Base-by-base conservation (phyloP, 1,284 basidiomycete genomes). In the Ceratobasidium sp. region DNA sequence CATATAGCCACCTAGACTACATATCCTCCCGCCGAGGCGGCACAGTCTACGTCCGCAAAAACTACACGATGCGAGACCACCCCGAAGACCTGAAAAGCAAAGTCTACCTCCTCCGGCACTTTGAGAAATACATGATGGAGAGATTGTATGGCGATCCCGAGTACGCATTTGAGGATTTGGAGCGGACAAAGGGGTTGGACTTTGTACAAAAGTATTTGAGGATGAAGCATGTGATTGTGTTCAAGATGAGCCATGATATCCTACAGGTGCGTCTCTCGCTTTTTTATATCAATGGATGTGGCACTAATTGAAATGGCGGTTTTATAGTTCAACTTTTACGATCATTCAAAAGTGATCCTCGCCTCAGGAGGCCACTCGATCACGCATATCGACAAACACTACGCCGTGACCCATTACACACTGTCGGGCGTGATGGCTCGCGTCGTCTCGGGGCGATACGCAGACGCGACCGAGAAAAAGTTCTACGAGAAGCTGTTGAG, bases 221-320 rank as follows among this genome's bases (percentile, higher is more conserved):
- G 76, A 97, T 97, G 92, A 97, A 97, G 84, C 92, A 97, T 79
- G 95, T 98, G 62, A 97, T 99, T 77, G 91, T 99, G 44, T 99
- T 99, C 88, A 93, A 96, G 84, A 85, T 99, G 81, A 96, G 93
- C 82, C 96, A 98, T 81, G 96, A 96, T 79, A 90, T 94, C 57
- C 84, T 99, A 6, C 97, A 98, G 89, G 95, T 93, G 75, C 67
- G 87, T 81, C 74, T 50, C 67, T 57, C 59, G 56, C 31, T 71
- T 33, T 22, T 19, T 17, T 27, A 51, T 9, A 36, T 76, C 11
- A 53, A 48, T 29, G 36, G 7, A 41, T 65, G 27, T 76, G 57
- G 47, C 78, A 36, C 45, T 71, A 22, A 51, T 33, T 41, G 31
- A 59, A 44, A 31, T 47, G 47, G 67, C 44, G 75, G 31, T 33